These are phyloP conservation scores for Phaseolus coccineus DNA, from an alignment of 331 rosid genomes.

Conservation along the genomic window DNA sequence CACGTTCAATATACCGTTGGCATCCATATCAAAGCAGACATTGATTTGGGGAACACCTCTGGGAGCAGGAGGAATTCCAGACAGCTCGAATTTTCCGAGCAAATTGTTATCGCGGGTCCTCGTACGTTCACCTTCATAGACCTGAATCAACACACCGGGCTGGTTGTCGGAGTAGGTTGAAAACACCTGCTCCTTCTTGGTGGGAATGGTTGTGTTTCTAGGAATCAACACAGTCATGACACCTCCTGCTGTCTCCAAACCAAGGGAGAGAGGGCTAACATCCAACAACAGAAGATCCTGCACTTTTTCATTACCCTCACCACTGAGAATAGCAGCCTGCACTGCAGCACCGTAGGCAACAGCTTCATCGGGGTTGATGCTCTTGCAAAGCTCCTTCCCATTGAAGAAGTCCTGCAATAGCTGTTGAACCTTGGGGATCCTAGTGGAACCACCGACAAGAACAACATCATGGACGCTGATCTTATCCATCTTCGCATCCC, in stretches of 20 bases:
- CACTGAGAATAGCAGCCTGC: conserved; percentile 79
- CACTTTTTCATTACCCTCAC: conserved; percentile 80
- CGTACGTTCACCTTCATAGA: conserved; percentile 74
- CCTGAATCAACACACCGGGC: conserved; percentile 79
- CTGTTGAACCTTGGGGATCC: conserved; percentile 83
- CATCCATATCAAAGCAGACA: conserved; percentile 75
- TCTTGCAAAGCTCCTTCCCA: conserved; percentile 84
- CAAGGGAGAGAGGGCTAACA: conserved; percentile 80
- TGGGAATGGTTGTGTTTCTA: conserved; percentile 80
- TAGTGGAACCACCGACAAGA: conserved; percentile 84
- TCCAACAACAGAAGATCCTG: conserved; percentile 77
- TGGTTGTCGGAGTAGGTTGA: conserved; percentile 80
- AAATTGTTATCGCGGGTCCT: conserved; percentile 81
- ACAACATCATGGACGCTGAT: conserved; percentile 75
- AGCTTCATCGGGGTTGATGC: conserved; percentile 83
- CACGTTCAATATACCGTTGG: conserved; percentile 77
- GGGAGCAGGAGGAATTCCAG: conserved; percentile 82
- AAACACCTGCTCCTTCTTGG: conserved; percentile 83
- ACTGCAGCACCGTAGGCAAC: conserved; percentile 90
- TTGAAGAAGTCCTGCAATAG: conserved; percentile 76
- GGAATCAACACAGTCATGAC: conserved; percentile 83
- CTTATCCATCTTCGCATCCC: conserved; percentile 90
- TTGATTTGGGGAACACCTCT: conserved; percentile 84
- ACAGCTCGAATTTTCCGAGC: conserved; percentile 75
- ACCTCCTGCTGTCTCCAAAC: conserved; percentile 82